Conservation (phyloP, 23 red algal genomes). For the Gracilaria domingensis region DNA sequence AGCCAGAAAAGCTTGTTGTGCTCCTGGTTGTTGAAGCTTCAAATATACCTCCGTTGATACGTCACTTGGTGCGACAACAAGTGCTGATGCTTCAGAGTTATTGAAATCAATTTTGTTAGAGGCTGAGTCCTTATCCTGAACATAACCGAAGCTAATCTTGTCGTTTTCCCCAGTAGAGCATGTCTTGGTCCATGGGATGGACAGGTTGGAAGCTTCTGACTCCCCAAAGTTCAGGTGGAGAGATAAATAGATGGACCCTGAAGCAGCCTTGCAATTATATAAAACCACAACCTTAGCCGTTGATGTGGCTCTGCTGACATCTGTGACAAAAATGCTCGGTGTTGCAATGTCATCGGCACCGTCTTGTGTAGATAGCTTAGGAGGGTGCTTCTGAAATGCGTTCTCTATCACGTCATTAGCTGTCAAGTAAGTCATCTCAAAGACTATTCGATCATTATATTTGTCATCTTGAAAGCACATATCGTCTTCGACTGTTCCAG, state of each 20-base stretch:
- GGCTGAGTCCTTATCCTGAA: conserved; percentile 8
- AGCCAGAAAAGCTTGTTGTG: conserved; percentile 60
- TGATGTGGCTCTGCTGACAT: not conserved
- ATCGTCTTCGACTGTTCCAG: not conserved
- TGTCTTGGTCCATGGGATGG: conserved; percentile 47
- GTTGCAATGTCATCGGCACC: conserved; percentile 6
- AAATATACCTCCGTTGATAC: conserved; percentile 63
- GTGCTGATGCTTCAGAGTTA: not conserved
- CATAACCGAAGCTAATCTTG: conserved; percentile 39
- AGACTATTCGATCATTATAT: conserved; percentile 61
- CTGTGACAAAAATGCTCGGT: conserved; percentile 24
- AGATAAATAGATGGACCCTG: conserved; percentile 3
- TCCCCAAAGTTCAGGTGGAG: conserved; percentile 42
- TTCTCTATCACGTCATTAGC: conserved; percentile 21
- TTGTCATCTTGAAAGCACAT: conserved; percentile 54
- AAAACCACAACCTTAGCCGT: conserved; percentile 20
- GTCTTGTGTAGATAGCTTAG: not conserved
- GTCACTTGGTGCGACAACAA: conserved; percentile 47
- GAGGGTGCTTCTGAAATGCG: conserved; percentile 44
- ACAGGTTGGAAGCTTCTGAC: not conserved
- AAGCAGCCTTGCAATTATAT: conserved; percentile 48
- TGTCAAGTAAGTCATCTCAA: conserved; percentile 50
- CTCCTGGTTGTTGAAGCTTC: conserved; percentile 59
- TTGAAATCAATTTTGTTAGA: conserved; percentile 18
- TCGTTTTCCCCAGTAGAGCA: conserved; percentile 45